Base-by-base conservation (phyloP, 2,329 filamentous ascomycete species). In the Blumeria graminis region DNA sequence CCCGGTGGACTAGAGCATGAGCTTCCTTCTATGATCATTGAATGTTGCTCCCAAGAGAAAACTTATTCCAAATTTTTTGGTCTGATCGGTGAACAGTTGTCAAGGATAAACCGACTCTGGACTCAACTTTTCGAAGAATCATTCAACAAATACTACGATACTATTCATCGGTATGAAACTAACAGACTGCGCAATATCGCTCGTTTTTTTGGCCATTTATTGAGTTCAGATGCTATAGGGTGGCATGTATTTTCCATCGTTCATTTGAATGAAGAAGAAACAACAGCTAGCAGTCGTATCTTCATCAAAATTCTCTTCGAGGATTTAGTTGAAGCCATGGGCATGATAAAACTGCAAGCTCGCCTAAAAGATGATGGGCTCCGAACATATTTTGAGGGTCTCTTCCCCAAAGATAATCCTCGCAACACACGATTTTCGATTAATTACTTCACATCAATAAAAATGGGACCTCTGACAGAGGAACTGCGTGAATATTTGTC, bases 391-490 rank as follows among this genome's bases (percentile, higher is more conserved):
- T 79, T 95, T 58, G 79, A 82, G 41, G 90, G 90, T 34, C 72
- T 98, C 46, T 96, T 98, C 74, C 92, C 92, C 0, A 82, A 74
- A 59, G 89, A 96, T 67, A 86, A 88, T 64, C 80, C 88, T 28
- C 82, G 86, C 66, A 92, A 95, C 69, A 88, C 89, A 41, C 81
- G 90, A 56, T 98, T 98, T 74, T 86, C 89, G 55, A 94, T 98
- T 80, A 98, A 98, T 71, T 98, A 95, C 75, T 96, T 98, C 69
- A 98, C 92, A 9, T 92, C 88, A 64, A 94, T 98, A 64, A 88
- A 89, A 58, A 93, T 98, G 85, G 92, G 92, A 66, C 80, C 79
- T 28, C 76, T 98, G 59, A 98, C 92, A 1, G 92, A 98, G 67
- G 85, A 88, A 62, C 94, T 95, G 87, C 82, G 92, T 68, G 86